Conservation (phyloP, 2,329 filamentous ascomycete genomes). For the Exserohilum turcica region DNA sequence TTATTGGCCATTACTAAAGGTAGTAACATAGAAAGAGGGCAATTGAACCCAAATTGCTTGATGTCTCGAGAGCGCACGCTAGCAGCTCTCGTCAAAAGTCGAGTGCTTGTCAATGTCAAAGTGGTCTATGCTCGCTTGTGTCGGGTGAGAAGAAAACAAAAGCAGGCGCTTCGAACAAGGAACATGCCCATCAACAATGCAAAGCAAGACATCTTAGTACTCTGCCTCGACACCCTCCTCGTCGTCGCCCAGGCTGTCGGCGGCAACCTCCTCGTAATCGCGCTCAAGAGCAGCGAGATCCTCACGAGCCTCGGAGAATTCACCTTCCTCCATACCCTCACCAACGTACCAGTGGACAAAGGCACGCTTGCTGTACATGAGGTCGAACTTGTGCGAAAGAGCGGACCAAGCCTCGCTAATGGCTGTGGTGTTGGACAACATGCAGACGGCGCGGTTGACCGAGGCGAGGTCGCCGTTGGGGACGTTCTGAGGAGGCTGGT, state of each 20-base stretch:
- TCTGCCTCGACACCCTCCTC: slow-evolving; percentile 86
- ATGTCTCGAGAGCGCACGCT: slow-evolving; percentile 25
- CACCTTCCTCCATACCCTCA: slow-evolving; percentile 99
- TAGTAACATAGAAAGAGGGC: slow-evolving; percentile 36
- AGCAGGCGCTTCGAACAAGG: slow-evolving; percentile 27
- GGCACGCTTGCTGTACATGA: slow-evolving; percentile 99
- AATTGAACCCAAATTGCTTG: slow-evolving; percentile 32
- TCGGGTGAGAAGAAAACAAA: slow-evolving; percentile 13
- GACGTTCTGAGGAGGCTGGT: slow-evolving; percentile 94
- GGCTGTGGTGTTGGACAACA: slow-evolving; percentile 98
- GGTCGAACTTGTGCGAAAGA: slow-evolving; percentile 96
- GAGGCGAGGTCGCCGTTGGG: slow-evolving; percentile 97
- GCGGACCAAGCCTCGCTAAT: slow-evolving; percentile 98
- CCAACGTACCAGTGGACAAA: slow-evolving; percentile 99
- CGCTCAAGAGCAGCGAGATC: slow-evolving; percentile 97
- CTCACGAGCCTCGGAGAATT: slow-evolving; percentile 99
- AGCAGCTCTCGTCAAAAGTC: slow-evolving; percentile 26
- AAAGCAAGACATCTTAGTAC: slow-evolving; percentile 67
- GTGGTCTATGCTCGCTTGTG: slow-evolving; percentile 14
- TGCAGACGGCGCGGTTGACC: slow-evolving; percentile 98
- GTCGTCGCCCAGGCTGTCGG: slow-evolving; percentile 85
- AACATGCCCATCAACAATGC: slow-evolving; percentile 36
- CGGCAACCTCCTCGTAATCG: slow-evolving; percentile 95
- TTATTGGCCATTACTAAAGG: slow-evolving; percentile 37
- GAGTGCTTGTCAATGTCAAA: slow-evolving; percentile 26